phyloP scores from a whole-genome alignment of 2,329 filamentous ascomycete genomes.

The Pseudogymnoascus sp. region DNA sequence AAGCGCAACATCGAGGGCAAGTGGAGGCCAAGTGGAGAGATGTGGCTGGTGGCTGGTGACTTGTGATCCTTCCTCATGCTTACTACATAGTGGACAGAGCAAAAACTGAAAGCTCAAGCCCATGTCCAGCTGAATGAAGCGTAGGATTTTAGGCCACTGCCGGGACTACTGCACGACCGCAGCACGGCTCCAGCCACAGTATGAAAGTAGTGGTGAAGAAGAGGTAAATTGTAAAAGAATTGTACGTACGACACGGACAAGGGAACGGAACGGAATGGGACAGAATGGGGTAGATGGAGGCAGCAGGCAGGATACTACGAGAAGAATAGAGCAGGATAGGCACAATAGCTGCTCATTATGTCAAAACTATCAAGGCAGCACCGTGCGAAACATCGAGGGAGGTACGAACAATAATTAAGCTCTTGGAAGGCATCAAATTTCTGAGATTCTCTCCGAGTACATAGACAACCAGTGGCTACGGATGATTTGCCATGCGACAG shows the following conservation, averaged over 20 bases:
- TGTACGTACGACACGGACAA: neutral
- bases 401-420: neutral
- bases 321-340: neutral
- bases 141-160: conserved; percentile 3
- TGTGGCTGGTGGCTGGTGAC: conserved; percentile 4
- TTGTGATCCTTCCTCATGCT: conserved; percentile 3
- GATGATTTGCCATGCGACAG: neutral
- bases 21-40: neutral
- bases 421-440: neutral
- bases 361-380: neutral
- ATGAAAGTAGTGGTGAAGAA: neutral
- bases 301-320: neutral
- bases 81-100: neutral
- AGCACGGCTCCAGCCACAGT: neutral
- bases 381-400: neutral
- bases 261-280: neutral
- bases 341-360: neutral
- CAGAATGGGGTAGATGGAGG: neutral
- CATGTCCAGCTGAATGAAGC: neutral
- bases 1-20: neutral
- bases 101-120: neutral
- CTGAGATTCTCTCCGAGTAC: neutral
- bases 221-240: neutral
- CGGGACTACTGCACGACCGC: neutral
- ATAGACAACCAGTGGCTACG: neutral